phyloP scores from a whole-genome alignment of 164 flowering plant species.

The Sedum album region DNA sequence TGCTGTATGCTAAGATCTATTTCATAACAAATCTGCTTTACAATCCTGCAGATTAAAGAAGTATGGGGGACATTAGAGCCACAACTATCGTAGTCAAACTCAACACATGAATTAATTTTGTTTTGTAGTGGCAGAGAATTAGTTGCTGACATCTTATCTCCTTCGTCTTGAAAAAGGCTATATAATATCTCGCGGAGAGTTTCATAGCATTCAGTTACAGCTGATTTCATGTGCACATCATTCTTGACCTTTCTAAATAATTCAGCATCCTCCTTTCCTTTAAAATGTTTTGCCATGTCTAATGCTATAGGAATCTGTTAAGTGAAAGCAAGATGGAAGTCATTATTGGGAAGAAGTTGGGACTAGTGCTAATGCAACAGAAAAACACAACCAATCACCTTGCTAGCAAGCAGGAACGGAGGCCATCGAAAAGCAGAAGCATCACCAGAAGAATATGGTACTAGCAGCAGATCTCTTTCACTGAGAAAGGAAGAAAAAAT shows the following conservation, averaged over 20 bases:
- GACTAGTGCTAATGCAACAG: background rate
- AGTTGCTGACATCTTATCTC: conserved; percentile 47
- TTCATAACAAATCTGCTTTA: conserved; percentile 44
- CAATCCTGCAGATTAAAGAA: conserved; percentile 35
- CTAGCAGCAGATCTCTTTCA: conserved; percentile 78
- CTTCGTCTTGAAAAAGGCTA: conserved; percentile 48
- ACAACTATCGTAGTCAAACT: background rate
- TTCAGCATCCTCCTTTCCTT: conserved; percentile 59
- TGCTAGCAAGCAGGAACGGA: conserved; percentile 92
- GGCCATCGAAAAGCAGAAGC: conserved; percentile 89
- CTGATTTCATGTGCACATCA: conserved; percentile 77
- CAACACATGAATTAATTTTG: background rate
- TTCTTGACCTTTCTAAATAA: conserved; percentile 62
- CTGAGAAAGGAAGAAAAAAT: conserved; percentile 28
- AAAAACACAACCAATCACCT: conserved; percentile 28
- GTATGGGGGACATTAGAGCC: background rate
- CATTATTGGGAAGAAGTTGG: background rate
- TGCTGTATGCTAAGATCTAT: conserved; percentile 44
- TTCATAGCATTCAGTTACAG: conserved; percentile 88
- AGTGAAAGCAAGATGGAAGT: background rate
- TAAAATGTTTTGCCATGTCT: conserved; percentile 96
- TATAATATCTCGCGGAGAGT: conserved; percentile 51
- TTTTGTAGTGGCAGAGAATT: background rate
- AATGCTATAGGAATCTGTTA: conserved; percentile 88
- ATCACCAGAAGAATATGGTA: conserved; percentile 58